Conservation (phyloP, 257 asterid genomes). For the Lavandula angustifolia region DNA sequence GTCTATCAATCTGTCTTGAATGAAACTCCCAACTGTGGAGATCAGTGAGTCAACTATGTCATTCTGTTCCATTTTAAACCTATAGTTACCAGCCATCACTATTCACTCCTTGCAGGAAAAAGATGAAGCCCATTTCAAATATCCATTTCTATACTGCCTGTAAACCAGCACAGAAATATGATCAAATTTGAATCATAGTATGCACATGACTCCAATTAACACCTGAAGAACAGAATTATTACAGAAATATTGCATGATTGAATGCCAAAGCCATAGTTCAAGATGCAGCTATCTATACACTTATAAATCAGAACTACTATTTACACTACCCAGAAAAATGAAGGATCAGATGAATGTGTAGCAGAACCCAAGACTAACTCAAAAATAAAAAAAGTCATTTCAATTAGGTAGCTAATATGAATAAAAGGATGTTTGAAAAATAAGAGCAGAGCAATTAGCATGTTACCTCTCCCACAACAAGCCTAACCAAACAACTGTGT, state of each 20-base stretch:
- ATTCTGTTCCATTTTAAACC: slow-evolving; percentile 65
- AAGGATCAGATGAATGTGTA: neutral
- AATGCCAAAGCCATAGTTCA: too few relatives aligned
- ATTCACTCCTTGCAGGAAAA: neutral
- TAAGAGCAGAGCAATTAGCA: neutral
- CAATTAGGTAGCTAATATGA: neutral
- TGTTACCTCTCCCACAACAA: neutral
- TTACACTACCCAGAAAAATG: too few relatives aligned
- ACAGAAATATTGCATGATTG: too few relatives aligned
- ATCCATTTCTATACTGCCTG: slow-evolving; percentile 7
- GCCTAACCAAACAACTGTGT: neutral
- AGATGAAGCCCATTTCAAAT: slow-evolving; percentile 19
- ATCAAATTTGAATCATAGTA: neutral
- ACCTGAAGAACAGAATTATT: too few relatives aligned
- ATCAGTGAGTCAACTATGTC: slow-evolving; percentile 55
- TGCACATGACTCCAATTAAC: neutral
- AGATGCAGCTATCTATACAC: too few relatives aligned
- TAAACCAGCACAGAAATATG: neutral
- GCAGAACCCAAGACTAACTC: neutral
- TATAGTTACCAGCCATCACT: slow-evolving; percentile 47
- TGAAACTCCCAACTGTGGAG: slow-evolving; percentile 51
- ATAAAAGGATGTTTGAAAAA: neutral
- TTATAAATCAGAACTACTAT: too few relatives aligned
- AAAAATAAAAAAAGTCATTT: slow-evolving; percentile 4
- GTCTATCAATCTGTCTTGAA: slow-evolving; percentile 59